Evolutionary conservation across 2,329 filamentous ascomycete species (phyloP), one percentile per base, ranked within the genome.

Genomic region (Trichoderma asperellum): DNA sequence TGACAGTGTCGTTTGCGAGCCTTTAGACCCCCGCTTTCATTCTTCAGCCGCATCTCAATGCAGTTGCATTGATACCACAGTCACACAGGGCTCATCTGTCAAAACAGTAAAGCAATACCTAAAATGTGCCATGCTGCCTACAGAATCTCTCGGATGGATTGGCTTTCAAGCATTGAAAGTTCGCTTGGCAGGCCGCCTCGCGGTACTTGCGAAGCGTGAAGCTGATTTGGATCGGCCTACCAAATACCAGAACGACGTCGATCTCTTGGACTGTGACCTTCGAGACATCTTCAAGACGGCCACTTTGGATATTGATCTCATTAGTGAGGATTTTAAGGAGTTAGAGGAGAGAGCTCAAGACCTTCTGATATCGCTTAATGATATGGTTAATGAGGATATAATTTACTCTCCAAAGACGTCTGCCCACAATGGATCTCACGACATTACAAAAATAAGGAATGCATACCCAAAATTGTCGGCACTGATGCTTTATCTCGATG

Each of bases 141-240:
- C 65, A 0, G 55, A 68, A 21, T 68, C 43, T 5, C 55, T 68
- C 60, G 56, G 37, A 32, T 68, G 65, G 65, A 60, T 59, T 16
- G 53, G 56, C n/a, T 68, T 68, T 7, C 65, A 68, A 40, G 65
- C 53, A 52, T 47, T 68, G 3, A 68, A 68, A 27, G 65, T 68
- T 43, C 65, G 65, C 18, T 18, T 68, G 56, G 55, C 10, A 21
- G 65, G 65, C 2, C 56, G 65, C 29, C 65, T 68, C 29, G 65
- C 65, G 4, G 29, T 34, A 18, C 35, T 68, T 8, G 12, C 40
- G 5, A 49, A 34, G 29, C 56, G 40, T 6, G 37, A 29, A 29
- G 14, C 40, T 1, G 55, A 29, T 12, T 29, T 24, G 12, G 35
- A 18, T 14, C 65, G 32, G 21, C 65, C 55, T 27, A 68, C 65